Conservation (phyloP, 2,329 filamentous ascomycete genomes). For the Stachybotrys elegans region DNA sequence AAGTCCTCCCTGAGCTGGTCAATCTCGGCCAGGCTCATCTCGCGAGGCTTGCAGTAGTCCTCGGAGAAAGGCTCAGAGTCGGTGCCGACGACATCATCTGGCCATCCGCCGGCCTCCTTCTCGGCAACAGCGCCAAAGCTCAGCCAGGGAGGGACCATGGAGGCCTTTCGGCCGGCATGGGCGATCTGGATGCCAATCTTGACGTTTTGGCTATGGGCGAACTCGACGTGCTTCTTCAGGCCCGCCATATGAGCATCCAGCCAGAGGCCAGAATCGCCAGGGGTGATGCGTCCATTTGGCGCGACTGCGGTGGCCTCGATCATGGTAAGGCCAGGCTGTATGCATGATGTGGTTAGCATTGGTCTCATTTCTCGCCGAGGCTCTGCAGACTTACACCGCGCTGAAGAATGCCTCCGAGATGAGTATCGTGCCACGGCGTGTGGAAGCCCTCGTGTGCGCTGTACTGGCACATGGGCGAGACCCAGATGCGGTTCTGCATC, state of each 20-base stretch:
- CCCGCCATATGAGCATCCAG: conserved; percentile 62
- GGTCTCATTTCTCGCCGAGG: conserved; percentile 13
- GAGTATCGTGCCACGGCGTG: conserved; percentile 67
- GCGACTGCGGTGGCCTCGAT: conserved; percentile 66
- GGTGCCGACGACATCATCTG: conserved; percentile 40
- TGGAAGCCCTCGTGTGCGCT: conserved; percentile 50
- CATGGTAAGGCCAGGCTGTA: conserved; percentile 53
- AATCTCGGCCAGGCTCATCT: conserved; percentile 62
- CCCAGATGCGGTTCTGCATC: conserved; percentile 41
- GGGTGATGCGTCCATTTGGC: conserved; percentile 47
- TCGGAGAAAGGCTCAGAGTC: conserved; percentile 49
- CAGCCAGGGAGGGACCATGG: conserved; percentile 58
- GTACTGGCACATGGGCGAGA: conserved; percentile 44
- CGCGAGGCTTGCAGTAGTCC: conserved; percentile 51
- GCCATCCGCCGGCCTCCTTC: conserved; percentile 43
- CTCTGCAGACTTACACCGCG: conserved; percentile 44
- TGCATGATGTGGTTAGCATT: conserved; percentile 1
- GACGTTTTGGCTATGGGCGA: conserved; percentile 50
- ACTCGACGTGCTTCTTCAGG: conserved; percentile 55
- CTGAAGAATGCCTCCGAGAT: conserved; percentile 66
- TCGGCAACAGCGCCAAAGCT: conserved; percentile 36
- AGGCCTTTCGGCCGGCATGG: conserved; percentile 65
- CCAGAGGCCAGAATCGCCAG: conserved; percentile 65
- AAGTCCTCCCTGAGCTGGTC: conserved; percentile 56
- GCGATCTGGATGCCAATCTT: conserved; percentile 68